A percentile compares a stretch with the other conserved stretches of the same genome.
These are phyloP conservation scores for Zalaria obscura DNA, from an alignment of 2,329 filamentous ascomycete species.

Conservation along the genomic window DNA sequence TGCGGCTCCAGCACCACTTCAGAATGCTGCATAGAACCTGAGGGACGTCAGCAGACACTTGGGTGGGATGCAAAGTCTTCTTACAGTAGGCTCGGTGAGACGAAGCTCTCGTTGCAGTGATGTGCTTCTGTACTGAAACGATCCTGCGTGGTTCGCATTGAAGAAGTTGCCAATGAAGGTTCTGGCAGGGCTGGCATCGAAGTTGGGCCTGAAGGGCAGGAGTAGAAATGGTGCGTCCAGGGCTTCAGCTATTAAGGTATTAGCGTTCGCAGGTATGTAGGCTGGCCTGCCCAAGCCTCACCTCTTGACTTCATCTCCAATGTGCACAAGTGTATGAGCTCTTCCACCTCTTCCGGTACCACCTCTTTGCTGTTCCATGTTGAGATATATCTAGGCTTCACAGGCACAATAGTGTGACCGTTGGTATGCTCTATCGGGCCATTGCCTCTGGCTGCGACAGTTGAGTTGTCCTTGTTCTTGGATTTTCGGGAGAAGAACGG, in stretches of 20 bases:
- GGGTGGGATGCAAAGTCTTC: neutral
- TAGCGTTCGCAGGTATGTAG: neutral
- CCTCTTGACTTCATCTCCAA: conserved; percentile 88
- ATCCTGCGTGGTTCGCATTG: conserved; percentile 47
- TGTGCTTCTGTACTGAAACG: conserved; percentile 49
- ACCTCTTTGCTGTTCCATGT: conserved; percentile 76
- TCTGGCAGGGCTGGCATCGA: conserved; percentile 80
- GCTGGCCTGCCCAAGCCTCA: conserved; percentile 33
- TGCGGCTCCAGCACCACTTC: conserved; percentile 97
- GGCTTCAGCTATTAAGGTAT: conserved; percentile 36
- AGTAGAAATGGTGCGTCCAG: conserved; percentile 87
- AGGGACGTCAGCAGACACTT: conserved; percentile 8
- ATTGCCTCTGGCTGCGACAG: conserved; percentile 41
- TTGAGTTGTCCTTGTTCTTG: conserved; percentile 56
- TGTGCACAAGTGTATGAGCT: conserved; percentile 72
- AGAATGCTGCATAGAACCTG: conserved; percentile 85
- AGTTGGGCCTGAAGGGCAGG: conserved; percentile 83
- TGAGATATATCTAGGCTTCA: conserved; percentile 67
- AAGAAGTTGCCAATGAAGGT: conserved; percentile 92
- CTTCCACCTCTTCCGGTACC: conserved; percentile 79
- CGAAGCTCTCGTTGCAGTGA: conserved; percentile 71
- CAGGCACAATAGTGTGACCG: conserved; percentile 37
- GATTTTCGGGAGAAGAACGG: conserved; percentile 48
- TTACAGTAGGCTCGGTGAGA: conserved; percentile 85
- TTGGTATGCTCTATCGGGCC: conserved; percentile 34